Evolutionary conservation across 176 grass and related monocot species (phyloP).

Genomic region (Leersia perrieri): DNA sequence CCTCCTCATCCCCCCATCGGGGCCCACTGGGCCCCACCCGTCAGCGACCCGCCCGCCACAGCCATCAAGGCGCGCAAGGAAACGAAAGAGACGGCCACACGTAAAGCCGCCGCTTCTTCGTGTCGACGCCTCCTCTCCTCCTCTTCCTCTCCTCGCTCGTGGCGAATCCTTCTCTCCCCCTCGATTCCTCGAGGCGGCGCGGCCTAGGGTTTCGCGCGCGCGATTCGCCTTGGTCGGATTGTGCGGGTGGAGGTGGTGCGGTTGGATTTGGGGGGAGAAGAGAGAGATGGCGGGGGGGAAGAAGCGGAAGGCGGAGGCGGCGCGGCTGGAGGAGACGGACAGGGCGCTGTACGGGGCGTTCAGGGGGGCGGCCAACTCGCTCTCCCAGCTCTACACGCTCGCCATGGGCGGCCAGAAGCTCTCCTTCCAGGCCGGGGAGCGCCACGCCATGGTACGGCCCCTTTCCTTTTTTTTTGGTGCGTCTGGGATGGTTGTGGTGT

Average conservation of each 20-base stretch:
- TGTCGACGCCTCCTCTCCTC: conserved; percentile 29
- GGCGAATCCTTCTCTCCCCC: neutral
- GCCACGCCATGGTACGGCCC: conserved; percentile 55
- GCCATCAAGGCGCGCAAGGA: neutral
- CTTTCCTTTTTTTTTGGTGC: too few relatives aligned
- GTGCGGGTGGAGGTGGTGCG: neutral
- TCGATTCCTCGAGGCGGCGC: too few relatives aligned
- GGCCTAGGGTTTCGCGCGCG: conserved; percentile 1
- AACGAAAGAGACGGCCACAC: neutral
- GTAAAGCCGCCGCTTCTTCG: conserved; percentile 55
- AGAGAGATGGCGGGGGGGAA: conserved; percentile 35
- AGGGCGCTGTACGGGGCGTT: conserved; percentile 66
- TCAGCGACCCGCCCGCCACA: neutral
- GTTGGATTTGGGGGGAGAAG: neutral
- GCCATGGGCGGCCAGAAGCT: conserved; percentile 67
- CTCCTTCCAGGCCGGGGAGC: conserved; percentile 70
- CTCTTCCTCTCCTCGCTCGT: neutral
- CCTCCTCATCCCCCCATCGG: too few relatives aligned
- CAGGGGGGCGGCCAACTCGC: conserved; percentile 62
- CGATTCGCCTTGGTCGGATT: neutral
- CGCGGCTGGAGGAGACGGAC: conserved; percentile 73
- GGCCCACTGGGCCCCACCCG: neutral
- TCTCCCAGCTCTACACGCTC: conserved; percentile 71
- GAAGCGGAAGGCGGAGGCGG: conserved; percentile 75
- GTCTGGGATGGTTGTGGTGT: neutral